Conservation (phyloP, 441 rosid species). For the Euphorbia neoarborescens region DNA sequence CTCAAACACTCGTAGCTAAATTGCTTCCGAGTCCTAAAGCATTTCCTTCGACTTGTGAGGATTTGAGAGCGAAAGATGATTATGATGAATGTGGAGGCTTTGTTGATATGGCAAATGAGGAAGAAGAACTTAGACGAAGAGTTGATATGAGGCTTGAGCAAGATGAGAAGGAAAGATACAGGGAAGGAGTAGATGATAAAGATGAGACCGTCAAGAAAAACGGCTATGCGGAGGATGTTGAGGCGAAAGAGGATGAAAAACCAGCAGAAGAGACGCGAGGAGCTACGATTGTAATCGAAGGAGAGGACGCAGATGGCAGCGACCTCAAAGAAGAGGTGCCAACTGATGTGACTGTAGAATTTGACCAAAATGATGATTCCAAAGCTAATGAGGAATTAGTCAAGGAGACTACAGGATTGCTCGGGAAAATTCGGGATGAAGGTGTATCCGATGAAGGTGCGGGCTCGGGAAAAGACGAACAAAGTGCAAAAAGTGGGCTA, state of each 20-base stretch:
- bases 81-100: slow-evolving; percentile 19
- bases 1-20: slow-evolving; percentile 55
- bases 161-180: slow-evolving; percentile 13
- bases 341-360: slow-evolving; percentile 22
- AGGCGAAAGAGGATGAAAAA: neutral
- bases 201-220: slow-evolving; percentile 19
- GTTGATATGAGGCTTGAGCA: slow-evolving; percentile 22
- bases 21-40: slow-evolving; percentile 40
- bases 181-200: slow-evolving; percentile 4
- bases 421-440: slow-evolving; percentile 41
- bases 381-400: slow-evolving; percentile 31
- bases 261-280: slow-evolving; percentile 18
- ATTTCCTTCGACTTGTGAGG: slow-evolving; percentile 12
- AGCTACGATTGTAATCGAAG: slow-evolving; percentile 25
- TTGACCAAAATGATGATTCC: slow-evolving; percentile 15
- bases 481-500: slow-evolving; percentile 1
- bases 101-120: slow-evolving; percentile 23
- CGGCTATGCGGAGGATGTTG: neutral
- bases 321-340: slow-evolving; percentile 14
- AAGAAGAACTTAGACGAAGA: slow-evolving; percentile 21
- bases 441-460: slow-evolving; percentile 24
- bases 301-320: slow-evolving; percentile 21
- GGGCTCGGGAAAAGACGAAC: slow-evolving; percentile 17
- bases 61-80: slow-evolving; percentile 6
- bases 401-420: slow-evolving; percentile 36